A percentile compares a stretch with the other conserved stretches of the same genome.
phyloP scores from a whole-genome alignment of 2,329 filamentous ascomycete genomes.

The Colletotrichum sp. region DNA sequence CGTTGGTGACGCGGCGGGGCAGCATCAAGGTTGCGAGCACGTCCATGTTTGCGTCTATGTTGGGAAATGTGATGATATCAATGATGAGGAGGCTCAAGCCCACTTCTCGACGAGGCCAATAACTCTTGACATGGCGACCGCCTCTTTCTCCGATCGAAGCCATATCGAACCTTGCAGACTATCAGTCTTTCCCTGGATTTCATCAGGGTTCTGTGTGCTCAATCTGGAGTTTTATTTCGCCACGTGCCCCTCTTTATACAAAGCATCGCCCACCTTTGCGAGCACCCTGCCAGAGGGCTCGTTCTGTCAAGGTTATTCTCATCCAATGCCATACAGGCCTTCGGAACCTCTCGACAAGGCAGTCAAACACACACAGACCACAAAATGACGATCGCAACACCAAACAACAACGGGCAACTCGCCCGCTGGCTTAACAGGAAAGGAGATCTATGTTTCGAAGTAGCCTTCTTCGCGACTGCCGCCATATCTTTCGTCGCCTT shows the following conservation, averaged over 20 bases:
- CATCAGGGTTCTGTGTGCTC: neutral
- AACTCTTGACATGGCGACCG: neutral
- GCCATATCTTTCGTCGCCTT: neutral
- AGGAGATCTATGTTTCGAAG: neutral
- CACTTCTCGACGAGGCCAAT: neutral
- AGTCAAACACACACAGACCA: neutral
- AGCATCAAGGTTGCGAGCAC: neutral
- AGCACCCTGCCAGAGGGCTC: rapidly evolving
- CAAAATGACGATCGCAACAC: neutral
- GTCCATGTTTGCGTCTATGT: neutral
- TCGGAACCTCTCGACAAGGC: neutral
- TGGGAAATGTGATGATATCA: neutral
- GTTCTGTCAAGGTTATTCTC: neutral
- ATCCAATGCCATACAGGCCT: neutral
- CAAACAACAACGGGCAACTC: neutral
- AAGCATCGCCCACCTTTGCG: neutral
- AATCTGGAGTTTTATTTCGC: neutral
- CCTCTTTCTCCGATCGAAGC: neutral
- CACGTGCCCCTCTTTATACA: neutral
- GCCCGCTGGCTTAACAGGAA: neutral
- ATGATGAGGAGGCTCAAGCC: neutral
- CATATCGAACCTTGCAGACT: neutral
- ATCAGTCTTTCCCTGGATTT: rapidly evolving
- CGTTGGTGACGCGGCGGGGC: neutral
- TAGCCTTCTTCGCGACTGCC: neutral